phyloP scores from a whole-genome alignment of 495 filamentous ascomycete species.

The Venustampulla echinocandica region DNA sequence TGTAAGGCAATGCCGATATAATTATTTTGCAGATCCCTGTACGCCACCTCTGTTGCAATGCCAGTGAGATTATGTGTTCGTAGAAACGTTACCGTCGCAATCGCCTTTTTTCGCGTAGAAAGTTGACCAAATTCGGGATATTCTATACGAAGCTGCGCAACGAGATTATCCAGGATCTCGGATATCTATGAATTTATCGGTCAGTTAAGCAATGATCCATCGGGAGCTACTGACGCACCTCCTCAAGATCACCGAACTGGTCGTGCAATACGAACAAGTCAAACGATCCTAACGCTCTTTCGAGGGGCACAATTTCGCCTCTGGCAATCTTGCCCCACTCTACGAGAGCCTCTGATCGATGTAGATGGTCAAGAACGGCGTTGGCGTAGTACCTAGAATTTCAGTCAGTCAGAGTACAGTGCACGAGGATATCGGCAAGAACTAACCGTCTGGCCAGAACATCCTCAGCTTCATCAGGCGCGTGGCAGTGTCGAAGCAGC shows the following conservation, averaged over 20 bases:
- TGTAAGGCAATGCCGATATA: slow-evolving; percentile 73
- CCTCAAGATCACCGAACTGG: slow-evolving; percentile 59
- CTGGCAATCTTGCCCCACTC: slow-evolving; percentile 57
- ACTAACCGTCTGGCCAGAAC: slow-evolving; percentile 68
- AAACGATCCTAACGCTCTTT: slow-evolving; percentile 68
- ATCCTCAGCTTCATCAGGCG: slow-evolving; percentile 57
- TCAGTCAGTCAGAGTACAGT: slow-evolving; percentile 1
- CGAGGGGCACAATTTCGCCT: slow-evolving; percentile 50
- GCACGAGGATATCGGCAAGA: neutral
- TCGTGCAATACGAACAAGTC: slow-evolving; percentile 79
- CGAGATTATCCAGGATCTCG: slow-evolving; percentile 53
- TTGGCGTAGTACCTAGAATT: slow-evolving; percentile 60
- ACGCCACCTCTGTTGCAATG: slow-evolving; percentile 51
- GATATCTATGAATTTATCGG: slow-evolving; percentile 42
- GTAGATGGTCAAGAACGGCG: slow-evolving; percentile 66
- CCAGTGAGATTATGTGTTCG: slow-evolving; percentile 57
- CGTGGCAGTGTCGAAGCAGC: slow-evolving; percentile 54
- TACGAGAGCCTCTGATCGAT: slow-evolving; percentile 67
- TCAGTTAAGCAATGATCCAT: neutral
- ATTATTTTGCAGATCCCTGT: slow-evolving; percentile 73
- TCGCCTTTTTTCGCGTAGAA: slow-evolving; percentile 55
- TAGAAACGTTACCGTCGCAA: slow-evolving; percentile 58
- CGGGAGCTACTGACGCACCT: slow-evolving; percentile 39
- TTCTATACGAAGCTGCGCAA: slow-evolving; percentile 38
- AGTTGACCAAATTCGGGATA: slow-evolving; percentile 41